Conservation (phyloP, 768 basidiomycete species). For the Leucosporidium creatinivorum region DNA sequence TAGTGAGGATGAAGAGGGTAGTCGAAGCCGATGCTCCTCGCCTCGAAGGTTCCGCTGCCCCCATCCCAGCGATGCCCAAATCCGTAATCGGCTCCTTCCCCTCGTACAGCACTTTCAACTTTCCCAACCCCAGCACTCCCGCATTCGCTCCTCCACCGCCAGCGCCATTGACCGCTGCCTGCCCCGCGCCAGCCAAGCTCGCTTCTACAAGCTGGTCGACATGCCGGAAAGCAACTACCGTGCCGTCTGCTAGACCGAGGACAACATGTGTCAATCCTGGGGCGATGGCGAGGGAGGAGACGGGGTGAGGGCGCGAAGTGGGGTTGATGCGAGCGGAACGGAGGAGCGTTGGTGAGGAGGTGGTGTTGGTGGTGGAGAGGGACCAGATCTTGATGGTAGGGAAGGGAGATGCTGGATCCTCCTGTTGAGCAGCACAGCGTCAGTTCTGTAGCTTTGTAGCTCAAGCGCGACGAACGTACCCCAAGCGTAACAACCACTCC, state of each 20-base stretch:
- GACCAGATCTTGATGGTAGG: slow-evolving; percentile 73
- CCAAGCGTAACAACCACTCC: slow-evolving; percentile 83
- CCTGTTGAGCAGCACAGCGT: slow-evolving; percentile 46
- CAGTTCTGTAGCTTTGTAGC: slow-evolving; percentile 4
- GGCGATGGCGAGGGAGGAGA: slow-evolving; percentile 73
- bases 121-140: slow-evolving; percentile 69
- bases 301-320: slow-evolving; percentile 43
- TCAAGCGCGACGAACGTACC: slow-evolving; percentile 46
- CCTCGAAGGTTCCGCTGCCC: slow-evolving; percentile 37
- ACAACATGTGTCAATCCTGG: slow-evolving; percentile 72
- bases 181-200: slow-evolving; percentile 8
- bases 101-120: slow-evolving; percentile 75
- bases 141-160: slow-evolving; percentile 18
- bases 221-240: slow-evolving; percentile 82
- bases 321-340: slow-evolving; percentile 49
- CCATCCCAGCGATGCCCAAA: slow-evolving; percentile 72
- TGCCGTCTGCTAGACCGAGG: slow-evolving; percentile 89
- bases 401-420: slow-evolving; percentile 54
- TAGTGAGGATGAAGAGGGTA: slow-evolving; percentile 78
- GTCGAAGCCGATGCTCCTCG: slow-evolving; percentile 30
- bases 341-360: slow-evolving; percentile 58
- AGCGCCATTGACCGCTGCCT: not conserved
- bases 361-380: slow-evolving; percentile 57
- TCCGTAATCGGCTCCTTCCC: slow-evolving; percentile 83
- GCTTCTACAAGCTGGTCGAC: slow-evolving; percentile 80